Base-by-base conservation (phyloP, 2,329 filamentous ascomycete species). In the Xylariaceae sp. region DNA sequence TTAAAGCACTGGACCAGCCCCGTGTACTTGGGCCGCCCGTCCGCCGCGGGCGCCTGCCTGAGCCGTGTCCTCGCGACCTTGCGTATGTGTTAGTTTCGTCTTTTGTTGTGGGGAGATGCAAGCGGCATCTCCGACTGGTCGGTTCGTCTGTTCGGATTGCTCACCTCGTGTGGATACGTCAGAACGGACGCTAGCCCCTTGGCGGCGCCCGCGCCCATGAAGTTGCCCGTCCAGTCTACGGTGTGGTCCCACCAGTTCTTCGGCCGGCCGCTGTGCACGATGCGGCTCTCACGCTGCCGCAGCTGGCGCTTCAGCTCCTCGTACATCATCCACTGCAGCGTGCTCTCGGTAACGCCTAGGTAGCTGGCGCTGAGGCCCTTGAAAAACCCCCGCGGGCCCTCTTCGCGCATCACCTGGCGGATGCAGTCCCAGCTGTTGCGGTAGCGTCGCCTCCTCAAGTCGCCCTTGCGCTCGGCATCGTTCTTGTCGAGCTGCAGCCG, bases 281-380 rank as follows among this genome's bases (percentile, higher is more conserved):
- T 80, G 49, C 74, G 77, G 66, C 80, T 81, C 72, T 89, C 88
- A 56, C 91, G 79, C 44, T 77, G 75, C 44, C 82, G 84, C 32
- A 97, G 77, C n/a, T 80, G 79, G 20, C 83, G 79, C 81, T 97
- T 98, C 80, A 96, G 87, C 73, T 93, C 89, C 77, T 98, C 93
- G 74, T 97, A 98, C 66, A 97, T 77, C 68, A 96, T 88, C 92
- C 92, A 96, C 73, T 98, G 93, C 67, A 96, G 74, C 4, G 93
- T 95, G 63, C 88, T 93, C 78, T 97, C 93, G 2, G 89, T 89
- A 19, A 96, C 91, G 20, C 93, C 93, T 0, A 98, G 79, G 70
- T 97, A 98, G 69, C 90, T 95, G 32, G 93, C 93, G 64, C 89
- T 95, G 76, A 98, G 83, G 48, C 93, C 93, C 69, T 92, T 90